Percentiles rank a stretch among this genome's conserved stretches.
Evolutionary conservation across 202 grass and related monocot genomes (phyloP).

Genomic region (Alloteropsis angusta): DNA sequence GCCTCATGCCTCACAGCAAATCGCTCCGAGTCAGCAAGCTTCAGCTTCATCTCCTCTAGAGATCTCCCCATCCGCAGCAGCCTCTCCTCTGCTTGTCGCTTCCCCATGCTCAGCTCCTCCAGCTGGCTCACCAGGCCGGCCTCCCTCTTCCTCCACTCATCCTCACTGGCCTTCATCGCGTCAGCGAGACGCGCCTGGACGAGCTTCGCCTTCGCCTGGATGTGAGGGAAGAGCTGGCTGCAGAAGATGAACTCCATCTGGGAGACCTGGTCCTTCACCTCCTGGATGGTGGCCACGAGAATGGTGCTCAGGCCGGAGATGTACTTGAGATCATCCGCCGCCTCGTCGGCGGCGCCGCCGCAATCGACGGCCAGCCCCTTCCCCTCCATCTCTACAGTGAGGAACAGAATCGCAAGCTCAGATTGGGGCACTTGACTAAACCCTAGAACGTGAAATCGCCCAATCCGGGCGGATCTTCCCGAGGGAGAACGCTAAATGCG

Average conservation of each 20-base stretch:
- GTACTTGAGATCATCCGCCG: conserved; percentile 50
- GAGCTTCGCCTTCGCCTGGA: conserved; percentile 58
- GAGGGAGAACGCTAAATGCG: background rate
- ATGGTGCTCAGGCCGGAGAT: conserved; percentile 81
- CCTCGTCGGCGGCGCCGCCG: background rate
- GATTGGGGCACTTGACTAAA: background rate
- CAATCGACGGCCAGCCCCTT: background rate
- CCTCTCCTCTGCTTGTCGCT: conserved; percentile 26
- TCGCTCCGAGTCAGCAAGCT: conserved; percentile 15
- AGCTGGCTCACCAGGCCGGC: conserved; percentile 33
- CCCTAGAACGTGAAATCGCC: conserved; percentile 25
- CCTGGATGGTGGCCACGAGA: conserved; percentile 83
- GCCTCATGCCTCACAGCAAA: conserved; percentile 7
- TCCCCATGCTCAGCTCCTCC: conserved; percentile 37
- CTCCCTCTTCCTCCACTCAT: conserved; percentile 66
- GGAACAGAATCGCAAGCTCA: background rate
- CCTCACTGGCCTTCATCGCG: conserved; percentile 29
- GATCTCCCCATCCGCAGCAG: conserved; percentile 32
- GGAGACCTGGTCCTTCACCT: conserved; percentile 78
- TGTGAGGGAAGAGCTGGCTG: conserved; percentile 63
- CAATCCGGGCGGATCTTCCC: background rate
- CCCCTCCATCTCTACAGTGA: conserved; percentile 40
- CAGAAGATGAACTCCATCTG: conserved; percentile 96
- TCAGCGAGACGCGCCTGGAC: conserved; percentile 28
- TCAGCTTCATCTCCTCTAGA: conserved; percentile 34